These are phyloP conservation scores for Mrakia blollopis DNA, from an alignment of 768 basidiomycete genomes.

Conservation along the genomic window DNA sequence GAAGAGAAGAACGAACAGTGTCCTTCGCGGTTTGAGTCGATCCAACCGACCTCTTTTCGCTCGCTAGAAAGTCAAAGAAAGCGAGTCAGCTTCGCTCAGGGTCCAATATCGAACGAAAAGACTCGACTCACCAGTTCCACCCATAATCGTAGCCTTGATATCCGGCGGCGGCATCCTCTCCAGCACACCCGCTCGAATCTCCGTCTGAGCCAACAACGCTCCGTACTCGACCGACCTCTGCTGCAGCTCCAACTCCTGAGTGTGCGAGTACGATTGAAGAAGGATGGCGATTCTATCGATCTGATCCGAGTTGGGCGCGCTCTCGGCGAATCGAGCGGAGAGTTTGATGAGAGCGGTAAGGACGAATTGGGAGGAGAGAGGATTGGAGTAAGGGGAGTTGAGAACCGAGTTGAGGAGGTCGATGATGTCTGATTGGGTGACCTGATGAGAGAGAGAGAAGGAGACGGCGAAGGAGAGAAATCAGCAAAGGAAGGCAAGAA, in stretches of 20 bases:
- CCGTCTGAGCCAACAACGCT: conserved; percentile 61
- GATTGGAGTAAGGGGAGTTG: conserved; percentile 89
- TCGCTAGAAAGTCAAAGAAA: conserved; percentile 53
- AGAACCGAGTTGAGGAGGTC: conserved; percentile 81
- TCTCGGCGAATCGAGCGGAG: conserved; percentile 62
- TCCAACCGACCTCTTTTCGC: conserved; percentile 93
- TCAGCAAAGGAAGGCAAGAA: neutral
- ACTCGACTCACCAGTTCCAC: conserved; percentile 39
- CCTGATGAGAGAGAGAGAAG: conserved; percentile 46
- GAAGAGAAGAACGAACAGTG: conserved; percentile 43
- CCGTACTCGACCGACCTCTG: conserved; percentile 95
- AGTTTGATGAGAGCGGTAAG: conserved; percentile 86
- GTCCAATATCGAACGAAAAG: neutral
- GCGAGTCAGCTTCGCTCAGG: neutral
- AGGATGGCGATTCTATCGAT: conserved; percentile 74
- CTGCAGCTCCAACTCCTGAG: conserved; percentile 88
- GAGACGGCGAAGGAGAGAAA: neutral
- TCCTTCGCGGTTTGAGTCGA: conserved; percentile 75
- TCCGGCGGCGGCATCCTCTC: conserved; percentile 99
- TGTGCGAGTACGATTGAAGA: conserved; percentile 74
- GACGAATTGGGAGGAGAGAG: conserved; percentile 85
- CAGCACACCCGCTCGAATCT: conserved; percentile 74
- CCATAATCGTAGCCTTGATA: conserved; percentile 93
- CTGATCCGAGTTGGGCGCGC: conserved; percentile 36
- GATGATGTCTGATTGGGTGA: conserved; percentile 73